Evolutionary conservation across 2,329 filamentous ascomycete genomes (phyloP).

Genomic region (Bipolaris zeicola): DNA sequence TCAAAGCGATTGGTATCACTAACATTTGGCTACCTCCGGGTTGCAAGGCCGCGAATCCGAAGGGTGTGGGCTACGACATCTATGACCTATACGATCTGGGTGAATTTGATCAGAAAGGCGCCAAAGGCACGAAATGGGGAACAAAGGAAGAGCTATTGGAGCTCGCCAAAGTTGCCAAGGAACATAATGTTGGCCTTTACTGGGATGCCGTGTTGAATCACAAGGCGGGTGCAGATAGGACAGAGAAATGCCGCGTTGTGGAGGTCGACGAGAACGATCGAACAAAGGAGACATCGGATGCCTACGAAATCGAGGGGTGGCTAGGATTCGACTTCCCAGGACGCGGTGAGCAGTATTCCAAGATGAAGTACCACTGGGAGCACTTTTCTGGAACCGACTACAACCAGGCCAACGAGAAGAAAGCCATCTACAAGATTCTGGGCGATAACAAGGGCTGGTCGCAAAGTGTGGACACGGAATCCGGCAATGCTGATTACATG

Average conservation of each 20-base stretch:
- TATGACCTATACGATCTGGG: slow-evolving; percentile 74
- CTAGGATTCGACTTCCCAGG: slow-evolving; percentile 69
- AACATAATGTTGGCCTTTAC: slow-evolving; percentile 62
- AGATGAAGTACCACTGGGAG: slow-evolving; percentile 67
- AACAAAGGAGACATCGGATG: slow-evolving; percentile 58
- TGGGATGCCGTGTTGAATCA: slow-evolving; percentile 77
- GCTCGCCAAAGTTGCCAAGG: slow-evolving; percentile 58
- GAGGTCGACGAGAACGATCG: slow-evolving; percentile 68
- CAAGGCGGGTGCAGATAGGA: slow-evolving; percentile 70
- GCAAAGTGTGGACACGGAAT: slow-evolving; percentile 63
- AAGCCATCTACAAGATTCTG: slow-evolving; percentile 69
- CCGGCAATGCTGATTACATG: slow-evolving; percentile 71
- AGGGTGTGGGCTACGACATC: slow-evolving; percentile 65
- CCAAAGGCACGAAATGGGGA: slow-evolving; percentile 70
- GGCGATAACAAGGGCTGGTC: slow-evolving; percentile 70
- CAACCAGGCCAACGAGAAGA: slow-evolving; percentile 61
- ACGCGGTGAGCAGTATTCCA: slow-evolving; percentile 63
- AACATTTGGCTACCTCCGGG: slow-evolving; percentile 70
- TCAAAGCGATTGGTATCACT: slow-evolving; percentile 64
- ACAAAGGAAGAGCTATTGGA: slow-evolving; percentile 64
- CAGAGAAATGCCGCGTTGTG: slow-evolving; percentile 66
- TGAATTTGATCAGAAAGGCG: slow-evolving; percentile 74
- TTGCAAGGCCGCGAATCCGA: slow-evolving; percentile 67
- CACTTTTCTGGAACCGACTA: slow-evolving; percentile 74
- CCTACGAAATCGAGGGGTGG: slow-evolving; percentile 71